Conservation (phyloP, 345 rosid genomes). For the Populus nigra region DNA sequence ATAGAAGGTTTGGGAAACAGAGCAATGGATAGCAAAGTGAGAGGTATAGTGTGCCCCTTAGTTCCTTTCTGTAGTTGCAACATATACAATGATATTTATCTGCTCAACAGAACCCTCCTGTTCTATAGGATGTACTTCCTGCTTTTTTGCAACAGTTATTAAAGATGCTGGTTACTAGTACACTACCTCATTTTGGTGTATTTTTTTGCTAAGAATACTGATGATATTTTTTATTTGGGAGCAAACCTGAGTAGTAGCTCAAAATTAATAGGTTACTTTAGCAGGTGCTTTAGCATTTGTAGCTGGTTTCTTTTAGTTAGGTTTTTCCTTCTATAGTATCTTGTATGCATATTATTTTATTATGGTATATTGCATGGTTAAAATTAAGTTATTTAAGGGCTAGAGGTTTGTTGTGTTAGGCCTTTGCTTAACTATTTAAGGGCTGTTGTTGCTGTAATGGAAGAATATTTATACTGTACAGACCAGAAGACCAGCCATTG, state of each 20-base stretch:
- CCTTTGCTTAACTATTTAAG: not conserved
- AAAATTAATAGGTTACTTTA: not conserved
- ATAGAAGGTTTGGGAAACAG: conserved; percentile 98
- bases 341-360: not conserved
- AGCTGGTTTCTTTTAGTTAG: not conserved
- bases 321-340: not conserved
- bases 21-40: conserved; percentile 81
- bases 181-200: not conserved
- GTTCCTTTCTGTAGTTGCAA: conserved; percentile 29
- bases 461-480: not conserved
- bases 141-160: not conserved
- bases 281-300: not conserved
- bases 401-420: not conserved
- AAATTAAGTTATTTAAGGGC: not conserved
- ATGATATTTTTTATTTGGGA: not conserved
- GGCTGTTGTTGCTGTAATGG: not conserved
- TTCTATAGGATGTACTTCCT: not conserved
- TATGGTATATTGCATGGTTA: not conserved
- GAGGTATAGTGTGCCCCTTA: conserved; percentile 65
- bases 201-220: not conserved
- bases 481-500: not conserved
- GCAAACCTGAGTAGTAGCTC: not conserved
- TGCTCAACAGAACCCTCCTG: conserved; percentile 7
- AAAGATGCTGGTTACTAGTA: not conserved
- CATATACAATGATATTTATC: conserved; percentile 4